These are phyloP conservation scores for Magnusiomyces suaveolens DNA, from an alignment of 1,139 yeast species.

Conservation along the genomic window DNA sequence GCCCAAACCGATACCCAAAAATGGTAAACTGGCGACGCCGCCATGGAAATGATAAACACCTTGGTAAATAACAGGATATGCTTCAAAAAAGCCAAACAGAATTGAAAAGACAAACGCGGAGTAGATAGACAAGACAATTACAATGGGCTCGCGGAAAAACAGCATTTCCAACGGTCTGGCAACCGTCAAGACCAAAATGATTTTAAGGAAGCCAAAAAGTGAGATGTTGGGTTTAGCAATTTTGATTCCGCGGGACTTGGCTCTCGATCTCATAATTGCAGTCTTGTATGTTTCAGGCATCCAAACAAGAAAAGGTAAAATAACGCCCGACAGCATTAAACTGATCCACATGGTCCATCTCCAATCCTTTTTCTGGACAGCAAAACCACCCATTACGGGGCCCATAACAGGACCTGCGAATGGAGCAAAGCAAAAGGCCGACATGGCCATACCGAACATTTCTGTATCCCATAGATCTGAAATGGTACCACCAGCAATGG, in stretches of 20 bases:
- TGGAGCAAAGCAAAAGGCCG: constrained; percentile 65
- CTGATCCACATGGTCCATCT: constrained; percentile 74
- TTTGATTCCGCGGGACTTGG: constrained; percentile 47
- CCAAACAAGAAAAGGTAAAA: constrained; percentile 42
- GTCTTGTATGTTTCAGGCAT: constrained; percentile 68
- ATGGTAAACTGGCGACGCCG: constrained; percentile 10
- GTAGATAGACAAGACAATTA: constrained; percentile 17
- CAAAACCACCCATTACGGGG: constrained; percentile 73
- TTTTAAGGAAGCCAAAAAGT: constrained; percentile 29
- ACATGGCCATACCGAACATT: constrained; percentile 60
- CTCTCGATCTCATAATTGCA: constrained; percentile 47
- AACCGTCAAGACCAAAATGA: constrained; percentile 32
- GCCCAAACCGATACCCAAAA: constrained; percentile 25
- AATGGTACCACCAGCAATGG: constrained; percentile 78
- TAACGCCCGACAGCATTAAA: constrained; percentile 60
- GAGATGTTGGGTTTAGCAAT: constrained; percentile 33
- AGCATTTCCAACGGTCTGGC: constrained; percentile 13
- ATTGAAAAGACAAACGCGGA: constrained; percentile 14
- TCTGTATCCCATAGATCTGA: constrained; percentile 60
- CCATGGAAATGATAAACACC: constrained; percentile 9
- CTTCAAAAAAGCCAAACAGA: constrained; percentile 21
- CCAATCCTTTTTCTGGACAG: constrained; percentile 61
- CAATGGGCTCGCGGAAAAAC: constrained; percentile 12
- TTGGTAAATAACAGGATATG: constrained; percentile 22
- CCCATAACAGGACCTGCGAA: constrained; percentile 78